Conservation (phyloP, 306 rosid genomes). For the Lablab purpureus region DNA sequence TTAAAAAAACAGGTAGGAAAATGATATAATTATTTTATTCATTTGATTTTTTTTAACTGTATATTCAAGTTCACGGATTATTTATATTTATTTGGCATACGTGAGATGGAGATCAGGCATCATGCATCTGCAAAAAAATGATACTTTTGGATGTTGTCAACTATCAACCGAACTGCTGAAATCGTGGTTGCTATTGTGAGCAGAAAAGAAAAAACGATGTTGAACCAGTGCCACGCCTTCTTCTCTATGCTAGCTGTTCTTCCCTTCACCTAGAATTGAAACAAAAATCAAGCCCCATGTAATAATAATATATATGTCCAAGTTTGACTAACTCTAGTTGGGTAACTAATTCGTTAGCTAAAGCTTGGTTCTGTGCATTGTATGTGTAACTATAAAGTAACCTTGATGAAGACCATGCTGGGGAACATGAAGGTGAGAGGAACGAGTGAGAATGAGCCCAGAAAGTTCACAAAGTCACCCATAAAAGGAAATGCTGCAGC, state of each 20-base stretch:
- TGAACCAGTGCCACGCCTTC: slow-evolving; percentile 67
- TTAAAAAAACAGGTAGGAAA: no score
- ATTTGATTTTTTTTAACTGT: not conserved
- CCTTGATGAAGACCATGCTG: slow-evolving; percentile 75
- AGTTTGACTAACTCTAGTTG: not conserved
- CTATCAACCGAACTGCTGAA: slow-evolving; percentile 58
- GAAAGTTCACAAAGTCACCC: slow-evolving; percentile 65
- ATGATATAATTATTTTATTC: not conserved
- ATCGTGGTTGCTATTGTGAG: slow-evolving; percentile 58
- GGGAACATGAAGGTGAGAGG: slow-evolving; percentile 69
- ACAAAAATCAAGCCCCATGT: not conserved
- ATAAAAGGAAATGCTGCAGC: slow-evolving; percentile 68
- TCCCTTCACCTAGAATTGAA: slow-evolving; percentile 60
- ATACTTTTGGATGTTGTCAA: slow-evolving; percentile 50
- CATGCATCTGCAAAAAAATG: slow-evolving; percentile 62
- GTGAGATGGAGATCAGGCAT: not conserved
- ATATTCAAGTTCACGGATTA: not conserved
- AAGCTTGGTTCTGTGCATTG: not conserved
- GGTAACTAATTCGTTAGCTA: not conserved
- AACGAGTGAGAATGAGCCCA: slow-evolving; percentile 61
- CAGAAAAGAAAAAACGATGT: slow-evolving; percentile 49
- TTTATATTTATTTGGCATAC: no score
- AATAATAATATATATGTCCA: not conserved
- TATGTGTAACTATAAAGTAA: not conserved
- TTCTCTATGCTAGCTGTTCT: slow-evolving; percentile 55